These are phyloP conservation scores for Hortiboletus campestris DNA, from an alignment of 768 basidiomycete species.

Conservation along the genomic window DNA sequence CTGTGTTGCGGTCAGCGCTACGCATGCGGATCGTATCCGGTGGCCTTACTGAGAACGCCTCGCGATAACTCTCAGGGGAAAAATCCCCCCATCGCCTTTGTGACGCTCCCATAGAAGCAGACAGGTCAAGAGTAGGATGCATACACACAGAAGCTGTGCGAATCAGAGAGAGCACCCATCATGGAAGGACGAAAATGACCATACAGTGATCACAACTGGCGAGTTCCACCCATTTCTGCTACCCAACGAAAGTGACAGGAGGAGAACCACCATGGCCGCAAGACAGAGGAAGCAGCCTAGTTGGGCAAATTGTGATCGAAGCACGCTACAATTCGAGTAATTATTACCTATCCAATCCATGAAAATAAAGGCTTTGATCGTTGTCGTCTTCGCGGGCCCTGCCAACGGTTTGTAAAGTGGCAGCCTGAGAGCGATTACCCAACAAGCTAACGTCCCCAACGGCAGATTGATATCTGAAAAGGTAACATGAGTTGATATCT, in stretches of 20 bases:
- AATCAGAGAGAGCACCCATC: not conserved
- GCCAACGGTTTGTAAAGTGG: slow-evolving; percentile 4
- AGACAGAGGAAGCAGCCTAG: slow-evolving; percentile 16
- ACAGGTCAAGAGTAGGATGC: not conserved
- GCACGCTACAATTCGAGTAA: not conserved
- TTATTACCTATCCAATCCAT: slow-evolving; percentile 17
- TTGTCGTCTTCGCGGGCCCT: not conserved
- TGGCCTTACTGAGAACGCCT: slow-evolving; percentile 9
- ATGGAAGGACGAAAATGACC: not conserved
- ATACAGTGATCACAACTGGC: slow-evolving; percentile 8
- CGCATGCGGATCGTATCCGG: not conserved
- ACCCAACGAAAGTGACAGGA: slow-evolving; percentile 13
- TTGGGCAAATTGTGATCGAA: not conserved
- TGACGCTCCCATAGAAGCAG: slow-evolving; percentile 8
- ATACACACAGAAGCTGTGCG: slow-evolving; percentile 10
- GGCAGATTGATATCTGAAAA: slow-evolving; percentile 16
- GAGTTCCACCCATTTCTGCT: slow-evolving; percentile 7
- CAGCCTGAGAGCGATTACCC: slow-evolving; percentile 3
- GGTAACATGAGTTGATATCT: not conserved
- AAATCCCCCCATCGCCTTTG: slow-evolving; percentile 9
- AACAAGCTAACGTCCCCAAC: slow-evolving; percentile 6
- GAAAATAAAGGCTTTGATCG: not conserved
- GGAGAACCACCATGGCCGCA: slow-evolving; percentile 7
- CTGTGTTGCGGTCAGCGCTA: not conserved
- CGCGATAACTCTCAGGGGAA: slow-evolving; percentile 6